A percentile compares a stretch with the other conserved stretches of the same genome.
Evolutionary conservation across 768 basidiomycete species (phyloP).

Genomic region (Agaricus subrufescens): DNA sequence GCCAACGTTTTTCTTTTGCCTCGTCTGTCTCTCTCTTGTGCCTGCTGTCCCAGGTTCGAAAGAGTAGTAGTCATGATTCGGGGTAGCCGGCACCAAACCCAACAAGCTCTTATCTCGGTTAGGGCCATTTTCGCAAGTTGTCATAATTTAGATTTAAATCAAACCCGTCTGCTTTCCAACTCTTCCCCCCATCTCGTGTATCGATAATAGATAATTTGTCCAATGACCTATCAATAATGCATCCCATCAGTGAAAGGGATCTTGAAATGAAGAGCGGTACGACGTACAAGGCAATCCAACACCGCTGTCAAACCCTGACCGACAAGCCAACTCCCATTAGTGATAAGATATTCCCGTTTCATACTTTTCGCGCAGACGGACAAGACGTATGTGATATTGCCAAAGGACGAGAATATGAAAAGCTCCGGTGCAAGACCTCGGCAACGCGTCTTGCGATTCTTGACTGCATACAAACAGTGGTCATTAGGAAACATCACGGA

Average conservation of each 20-base stretch:
- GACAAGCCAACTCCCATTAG: conserved; percentile 81
- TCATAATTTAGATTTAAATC: background rate
- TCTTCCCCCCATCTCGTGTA: background rate
- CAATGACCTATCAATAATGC: background rate
- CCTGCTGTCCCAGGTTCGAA: too few species aligned
- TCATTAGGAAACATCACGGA: background rate
- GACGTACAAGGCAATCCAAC: conserved; percentile 2
- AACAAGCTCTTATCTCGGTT: too few species aligned
- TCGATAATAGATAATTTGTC: conserved; percentile 6
- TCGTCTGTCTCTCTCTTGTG: too few species aligned
- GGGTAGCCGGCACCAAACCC: too few species aligned
- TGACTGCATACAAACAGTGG: conserved; percentile 40
- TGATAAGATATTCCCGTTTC: conserved; percentile 65
- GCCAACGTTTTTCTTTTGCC: background rate
- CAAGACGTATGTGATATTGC: conserved; percentile 75
- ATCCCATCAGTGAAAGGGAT: background rate
- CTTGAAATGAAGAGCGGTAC: background rate
- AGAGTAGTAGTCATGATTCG: too few species aligned
- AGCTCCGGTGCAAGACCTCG: conserved; percentile 86
- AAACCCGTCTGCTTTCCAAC: background rate
- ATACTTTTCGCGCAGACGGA: conserved; percentile 79
- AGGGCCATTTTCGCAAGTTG: too few species aligned
- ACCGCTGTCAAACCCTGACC: background rate
- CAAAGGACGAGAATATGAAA: conserved; percentile 88
- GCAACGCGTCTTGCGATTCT: conserved; percentile 85